Conservation (phyloP, 2,329 filamentous ascomycete genomes). For the Colletotrichum lini region DNA sequence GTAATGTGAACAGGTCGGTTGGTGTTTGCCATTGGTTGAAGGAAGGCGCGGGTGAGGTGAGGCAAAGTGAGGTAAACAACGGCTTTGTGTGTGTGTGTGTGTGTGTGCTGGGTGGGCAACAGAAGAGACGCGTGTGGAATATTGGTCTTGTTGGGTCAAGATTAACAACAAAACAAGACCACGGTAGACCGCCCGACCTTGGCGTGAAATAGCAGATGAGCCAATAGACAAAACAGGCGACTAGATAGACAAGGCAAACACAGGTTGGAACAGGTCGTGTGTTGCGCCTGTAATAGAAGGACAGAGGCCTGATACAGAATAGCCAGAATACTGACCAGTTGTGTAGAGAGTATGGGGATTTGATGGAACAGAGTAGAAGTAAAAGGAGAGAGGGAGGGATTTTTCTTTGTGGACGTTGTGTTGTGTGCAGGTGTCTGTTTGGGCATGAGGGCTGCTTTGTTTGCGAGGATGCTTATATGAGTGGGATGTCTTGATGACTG, state of each 20-base stretch:
- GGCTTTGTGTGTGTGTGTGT: background rate
- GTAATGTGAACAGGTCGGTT: background rate
- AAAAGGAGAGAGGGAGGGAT: background rate
- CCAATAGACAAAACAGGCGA: background rate
- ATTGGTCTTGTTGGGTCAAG: constrained; percentile 1
- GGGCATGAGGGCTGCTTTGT: constrained; percentile 1
- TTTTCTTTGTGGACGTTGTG: background rate
- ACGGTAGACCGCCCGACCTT: background rate
- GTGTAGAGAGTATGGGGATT: background rate
- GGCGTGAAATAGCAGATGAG: background rate
- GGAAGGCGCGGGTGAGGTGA: background rate
- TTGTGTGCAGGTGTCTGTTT: background rate
- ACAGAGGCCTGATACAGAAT: background rate
- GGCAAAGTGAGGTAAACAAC: constrained; percentile 3
- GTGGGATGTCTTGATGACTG: background rate
- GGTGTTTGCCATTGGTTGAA: background rate
- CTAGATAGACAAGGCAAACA: background rate
- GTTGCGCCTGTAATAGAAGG: background rate
- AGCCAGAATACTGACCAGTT: background rate
- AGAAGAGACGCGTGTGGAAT: constrained; percentile 8
- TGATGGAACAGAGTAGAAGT: background rate
- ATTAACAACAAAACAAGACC: background rate
- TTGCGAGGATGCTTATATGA: background rate
- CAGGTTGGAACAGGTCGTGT: background rate
- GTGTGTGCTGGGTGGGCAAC: background rate